phyloP scores from a whole-genome alignment of 768 basidiomycete species.

The Mycena epipterygia region DNA sequence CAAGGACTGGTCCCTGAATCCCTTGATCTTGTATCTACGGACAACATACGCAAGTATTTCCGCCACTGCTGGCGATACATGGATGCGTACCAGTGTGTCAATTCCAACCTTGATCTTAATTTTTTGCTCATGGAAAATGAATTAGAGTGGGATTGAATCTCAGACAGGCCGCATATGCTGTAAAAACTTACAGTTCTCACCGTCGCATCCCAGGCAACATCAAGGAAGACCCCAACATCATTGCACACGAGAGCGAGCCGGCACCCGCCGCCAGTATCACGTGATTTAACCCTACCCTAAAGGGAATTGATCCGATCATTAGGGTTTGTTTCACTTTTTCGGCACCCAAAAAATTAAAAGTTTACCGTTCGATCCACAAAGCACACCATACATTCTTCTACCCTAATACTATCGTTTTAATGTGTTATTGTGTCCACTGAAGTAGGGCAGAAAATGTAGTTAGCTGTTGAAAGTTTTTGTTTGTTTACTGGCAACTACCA shows the following conservation, averaged over 20 bases:
- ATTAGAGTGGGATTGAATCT: conserved; percentile 1
- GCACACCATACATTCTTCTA: conserved; percentile 1
- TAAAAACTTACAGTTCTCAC: background rate
- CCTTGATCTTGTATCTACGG: background rate
- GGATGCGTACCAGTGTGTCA: background rate
- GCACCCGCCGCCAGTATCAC: background rate
- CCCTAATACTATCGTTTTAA: background rate
- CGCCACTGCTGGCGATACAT: conserved; percentile 1
- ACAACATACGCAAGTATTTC: background rate
- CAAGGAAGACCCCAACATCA: background rate
- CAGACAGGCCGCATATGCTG: background rate
- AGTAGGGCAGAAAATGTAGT: background rate
- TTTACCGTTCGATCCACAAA: background rate
- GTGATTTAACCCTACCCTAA: background rate
- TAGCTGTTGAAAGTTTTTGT: background rate
- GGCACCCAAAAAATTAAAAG: background rate
- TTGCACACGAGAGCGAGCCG: background rate
- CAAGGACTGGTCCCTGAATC: no score
- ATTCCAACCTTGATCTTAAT: background rate
- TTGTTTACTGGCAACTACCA: conserved; percentile 17
- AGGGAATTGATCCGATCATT: conserved; percentile 1
- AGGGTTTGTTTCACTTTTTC: conserved; percentile 22
- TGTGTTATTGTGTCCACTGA: background rate
- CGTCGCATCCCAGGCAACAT: background rate
- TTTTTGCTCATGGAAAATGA: background rate